phyloP scores from a whole-genome alignment of 1,139 yeast genomes.

The Candida albicans region DNA sequence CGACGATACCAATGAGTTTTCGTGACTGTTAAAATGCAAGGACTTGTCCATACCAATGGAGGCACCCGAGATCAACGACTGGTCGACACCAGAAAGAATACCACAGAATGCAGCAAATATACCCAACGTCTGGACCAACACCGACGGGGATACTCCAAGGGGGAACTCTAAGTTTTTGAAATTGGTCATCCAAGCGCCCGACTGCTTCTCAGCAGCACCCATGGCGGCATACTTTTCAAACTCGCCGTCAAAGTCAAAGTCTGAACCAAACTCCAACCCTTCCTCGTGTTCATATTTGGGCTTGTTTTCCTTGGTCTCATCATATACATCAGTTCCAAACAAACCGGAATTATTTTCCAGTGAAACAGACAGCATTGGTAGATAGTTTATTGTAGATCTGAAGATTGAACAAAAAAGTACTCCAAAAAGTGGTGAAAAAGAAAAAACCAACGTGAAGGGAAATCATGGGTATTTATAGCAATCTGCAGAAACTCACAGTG shows the following conservation, averaged over 20 bases:
- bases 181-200: conserved; percentile 23
- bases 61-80: conserved; percentile 60
- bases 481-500: neutral
- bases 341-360: conserved; percentile 7
- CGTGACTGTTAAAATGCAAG: conserved; percentile 30
- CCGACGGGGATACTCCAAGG: conserved; percentile 34
- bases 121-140: conserved; percentile 51
- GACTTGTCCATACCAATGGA: conserved; percentile 47
- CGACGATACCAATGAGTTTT: conserved; percentile 48
- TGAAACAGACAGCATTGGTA: conserved; percentile 1
- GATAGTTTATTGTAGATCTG: neutral
- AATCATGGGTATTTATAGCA: neutral
- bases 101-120: conserved; percentile 60
- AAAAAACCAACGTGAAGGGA: neutral
- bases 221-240: conserved; percentile 24
- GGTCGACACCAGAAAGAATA: conserved; percentile 57
- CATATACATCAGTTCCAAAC: conserved; percentile 4
- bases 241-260: conserved; percentile 27
- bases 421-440: neutral
- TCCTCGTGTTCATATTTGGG: conserved; percentile 10
- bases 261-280: conserved; percentile 16
- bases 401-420: neutral
- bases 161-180: conserved; percentile 25
- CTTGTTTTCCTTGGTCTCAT: conserved; percentile 7
- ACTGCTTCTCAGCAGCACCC: conserved; percentile 19